Base-by-base conservation (phyloP, 768 basidiomycete species). In the Psilocybe azurescens region DNA sequence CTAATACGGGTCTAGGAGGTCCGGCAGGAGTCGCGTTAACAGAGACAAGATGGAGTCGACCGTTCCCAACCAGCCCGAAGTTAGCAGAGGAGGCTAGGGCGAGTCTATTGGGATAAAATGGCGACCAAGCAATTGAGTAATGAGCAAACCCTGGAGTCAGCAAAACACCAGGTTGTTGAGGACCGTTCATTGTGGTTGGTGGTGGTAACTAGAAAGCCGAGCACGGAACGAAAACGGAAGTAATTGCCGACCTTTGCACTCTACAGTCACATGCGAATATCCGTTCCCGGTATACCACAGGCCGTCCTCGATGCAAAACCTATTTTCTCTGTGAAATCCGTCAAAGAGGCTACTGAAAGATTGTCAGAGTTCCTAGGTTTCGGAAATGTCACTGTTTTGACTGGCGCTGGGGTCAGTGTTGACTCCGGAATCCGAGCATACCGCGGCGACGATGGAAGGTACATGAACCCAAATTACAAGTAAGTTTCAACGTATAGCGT, bases 381-480 rank as follows among this genome's bases (percentile, higher is more conserved):
- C 3, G 93, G 94, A n/a, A 89, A 86, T 73, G 86, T 86, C 52
- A 77, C 89, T 0, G 77, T 95, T 14, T 73, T 98, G 58, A 95
- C 94, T 0, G 95, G 95, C 2, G 97, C 97, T 0, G 97, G 97
- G 6, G 93, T 97, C 65, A 93, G 91, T 72, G 95, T 98, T 30
- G 97, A 98, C 74, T 94, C 91, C 29, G 97, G 97, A 49, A 97
- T 99, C 62, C 82, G 94, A 66, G 95, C 95, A n/a, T 97, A 98
- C 75, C 80, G 95, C 60, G 95, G 95, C 41, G 72, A 80, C 63
- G 92, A 96, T 70, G 95, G 95, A 14, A 79, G 89, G 65, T 94
- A 94, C 74, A 86, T 92, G 86, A 93, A 94, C 69, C 92, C 91
- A n/a, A 90, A 94, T 73, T 94, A 92, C 80, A 89, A 88, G 91